Evolutionary conservation across 495 filamentous ascomycete species (phyloP), one percentile per base, ranked within the genome.

Genomic region (Penicillium herquei): DNA sequence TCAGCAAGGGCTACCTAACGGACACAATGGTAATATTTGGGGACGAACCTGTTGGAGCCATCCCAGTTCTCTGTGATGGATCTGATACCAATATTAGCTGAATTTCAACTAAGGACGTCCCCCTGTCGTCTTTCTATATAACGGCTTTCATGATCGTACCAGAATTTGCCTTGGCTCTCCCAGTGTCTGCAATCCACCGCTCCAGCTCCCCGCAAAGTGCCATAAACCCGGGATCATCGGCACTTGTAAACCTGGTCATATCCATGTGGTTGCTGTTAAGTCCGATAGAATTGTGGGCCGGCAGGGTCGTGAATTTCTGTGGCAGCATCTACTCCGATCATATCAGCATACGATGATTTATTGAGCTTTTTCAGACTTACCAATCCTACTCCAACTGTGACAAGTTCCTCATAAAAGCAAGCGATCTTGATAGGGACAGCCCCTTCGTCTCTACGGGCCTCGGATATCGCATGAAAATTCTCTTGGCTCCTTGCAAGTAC

Each of bases 201-300:
- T 12, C n/a, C 3, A 45, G 42, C 42, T 45, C n/a, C n/a, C 42
- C 13, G 13, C 13, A 45, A 9, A 45, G 18, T 1, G 31, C 26
- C 21, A 33, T 26, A 34, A 52, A 52, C 3, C 50, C 50, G 7
- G 50, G 50, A 12, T 52, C 50, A 6, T 52, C 50, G n/a, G 3
- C 14, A 41, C 8, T 42, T 18, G 26, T 12, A 31, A 52, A 52
- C 39, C 33, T 52, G 0, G 39, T 43, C 50, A 52, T 52, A 34
- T 52, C 21, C 39, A 41, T 41, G 43, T 52, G 50, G 50, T 52
- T 52, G 13, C 37, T 43, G 32, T 52, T 18, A 13, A 52, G 42
- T 21, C 50, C 26, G n/a, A 52, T 43, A 21, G 50, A 12, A 16
- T 30, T 43, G 6, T 42, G 43, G 6, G 37, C 50, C 7, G 37